These are phyloP conservation scores for Beauveria rudraprayagi DNA, from an alignment of 2,329 filamentous ascomycete genomes.

Conservation along the genomic window DNA sequence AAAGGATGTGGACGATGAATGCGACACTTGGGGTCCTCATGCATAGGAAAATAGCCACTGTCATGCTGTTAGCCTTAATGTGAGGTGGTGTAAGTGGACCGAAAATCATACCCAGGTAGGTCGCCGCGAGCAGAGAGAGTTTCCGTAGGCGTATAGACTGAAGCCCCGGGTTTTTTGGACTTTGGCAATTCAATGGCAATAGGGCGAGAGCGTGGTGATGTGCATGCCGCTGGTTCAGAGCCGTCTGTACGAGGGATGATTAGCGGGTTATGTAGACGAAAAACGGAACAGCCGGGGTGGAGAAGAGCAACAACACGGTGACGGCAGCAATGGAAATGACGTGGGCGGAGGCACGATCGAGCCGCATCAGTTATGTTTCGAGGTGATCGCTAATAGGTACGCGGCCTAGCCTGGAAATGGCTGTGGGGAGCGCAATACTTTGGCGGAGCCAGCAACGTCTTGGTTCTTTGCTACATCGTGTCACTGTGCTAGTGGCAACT, in stretches of 20 bases:
- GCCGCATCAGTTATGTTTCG: background rate
- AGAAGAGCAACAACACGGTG: background rate
- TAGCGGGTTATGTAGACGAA: slow-evolving; percentile 1
- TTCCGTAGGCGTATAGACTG: slow-evolving; percentile 36
- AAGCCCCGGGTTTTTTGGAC: slow-evolving; percentile 31
- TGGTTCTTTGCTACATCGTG: background rate
- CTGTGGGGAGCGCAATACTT: background rate
- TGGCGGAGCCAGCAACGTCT: slow-evolving; percentile 1
- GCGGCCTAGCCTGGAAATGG: background rate
- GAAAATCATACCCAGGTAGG: slow-evolving; percentile 44
- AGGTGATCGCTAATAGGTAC: background rate
- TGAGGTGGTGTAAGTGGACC: background rate
- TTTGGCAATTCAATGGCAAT: slow-evolving; percentile 46
- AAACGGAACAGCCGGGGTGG: background rate
- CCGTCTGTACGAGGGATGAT: slow-evolving; percentile 8
- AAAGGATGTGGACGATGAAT: slow-evolving; percentile 46
- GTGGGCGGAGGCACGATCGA: slow-evolving; percentile 6
- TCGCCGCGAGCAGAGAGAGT: slow-evolving; percentile 52
- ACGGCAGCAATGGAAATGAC: background rate
- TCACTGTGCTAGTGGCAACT: background rate
- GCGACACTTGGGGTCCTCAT: slow-evolving; percentile 44
- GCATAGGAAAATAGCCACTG: slow-evolving; percentile 54
- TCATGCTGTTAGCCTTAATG: slow-evolving; percentile 2
- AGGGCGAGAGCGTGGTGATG: slow-evolving; percentile 31
- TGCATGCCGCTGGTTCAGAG: slow-evolving; percentile 15